Conservation (phyloP, 2,329 filamentous ascomycete species). For the Epichloe festucae region DNA sequence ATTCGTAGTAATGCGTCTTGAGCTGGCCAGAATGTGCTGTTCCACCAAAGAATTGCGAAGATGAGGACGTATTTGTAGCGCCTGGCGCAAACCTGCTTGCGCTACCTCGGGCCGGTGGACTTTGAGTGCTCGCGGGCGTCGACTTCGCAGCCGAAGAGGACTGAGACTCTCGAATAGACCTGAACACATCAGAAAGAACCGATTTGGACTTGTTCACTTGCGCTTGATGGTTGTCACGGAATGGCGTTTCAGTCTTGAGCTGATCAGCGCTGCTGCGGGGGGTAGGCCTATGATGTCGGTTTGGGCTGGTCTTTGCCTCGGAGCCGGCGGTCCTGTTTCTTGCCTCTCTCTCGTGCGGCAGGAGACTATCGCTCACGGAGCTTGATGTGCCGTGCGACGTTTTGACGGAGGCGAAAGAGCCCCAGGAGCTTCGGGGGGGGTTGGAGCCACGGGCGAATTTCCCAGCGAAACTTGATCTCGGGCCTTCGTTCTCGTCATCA, state of each 20-base stretch:
- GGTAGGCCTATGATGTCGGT: not conserved
- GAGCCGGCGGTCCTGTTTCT: not conserved
- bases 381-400: not conserved
- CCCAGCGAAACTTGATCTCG: conserved; percentile 13
- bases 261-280: not conserved
- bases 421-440: conserved; percentile 9
- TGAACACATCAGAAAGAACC: conserved; percentile 21
- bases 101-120: not conserved
- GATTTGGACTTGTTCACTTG: conserved; percentile 14
- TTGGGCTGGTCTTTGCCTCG: not conserved
- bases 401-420: conserved; percentile 9
- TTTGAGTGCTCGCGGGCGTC: conserved; percentile 11
- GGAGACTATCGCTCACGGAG: conserved; percentile 12
- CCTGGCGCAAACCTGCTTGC: not conserved
- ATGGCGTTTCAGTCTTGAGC: not conserved
- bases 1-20: not conserved
- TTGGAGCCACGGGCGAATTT: conserved; percentile 11
- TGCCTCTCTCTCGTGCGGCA: conserved; percentile 27
- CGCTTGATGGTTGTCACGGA: conserved; percentile 2
- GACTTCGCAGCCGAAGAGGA: conserved; percentile 14
- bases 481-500: conserved; percentile 9
- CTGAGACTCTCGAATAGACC: conserved; percentile 14
- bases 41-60: not conserved
- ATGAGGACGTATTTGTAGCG: not conserved
- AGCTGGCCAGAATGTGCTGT: not conserved